Percentiles rank a stretch among this genome's conserved stretches.
Conservation (phyloP, 768 basidiomycete species). For the Hypholoma sublateritium region DNA sequence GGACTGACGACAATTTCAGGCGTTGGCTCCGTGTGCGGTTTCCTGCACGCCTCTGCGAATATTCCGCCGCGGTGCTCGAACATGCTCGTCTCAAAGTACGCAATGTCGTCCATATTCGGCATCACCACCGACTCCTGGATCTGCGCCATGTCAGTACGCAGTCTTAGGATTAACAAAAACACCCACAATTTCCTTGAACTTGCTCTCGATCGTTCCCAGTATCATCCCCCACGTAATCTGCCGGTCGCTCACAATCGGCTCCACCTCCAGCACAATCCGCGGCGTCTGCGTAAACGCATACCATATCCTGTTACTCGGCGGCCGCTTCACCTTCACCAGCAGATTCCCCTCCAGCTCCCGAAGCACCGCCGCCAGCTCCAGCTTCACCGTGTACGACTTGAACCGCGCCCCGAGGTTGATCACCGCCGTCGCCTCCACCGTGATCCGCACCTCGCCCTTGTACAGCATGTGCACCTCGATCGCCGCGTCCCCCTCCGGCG, state of each 20-base stretch:
- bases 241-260: conserved; percentile 91
- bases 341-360: conserved; percentile 92
- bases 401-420: conserved; percentile 82
- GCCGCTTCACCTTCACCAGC: conserved; percentile 86
- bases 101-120: conserved; percentile 98
- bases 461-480: conserved; percentile 84
- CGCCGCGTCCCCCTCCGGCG: conserved; percentile 89
- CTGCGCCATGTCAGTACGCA: conserved; percentile 37
- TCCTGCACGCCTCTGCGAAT: conserved; percentile 68
- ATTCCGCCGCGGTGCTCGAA: conserved; percentile 83
- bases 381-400: conserved; percentile 87
- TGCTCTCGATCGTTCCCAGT: conserved; percentile 83
- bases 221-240: conserved; percentile 96
- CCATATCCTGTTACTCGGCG: conserved; percentile 95
- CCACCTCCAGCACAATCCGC: conserved; percentile 83
- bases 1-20: conserved; percentile 1
- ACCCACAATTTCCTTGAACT: conserved; percentile 83
- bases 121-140: conserved; percentile 92
- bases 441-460: conserved; percentile 88
- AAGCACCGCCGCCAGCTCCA: conserved; percentile 85
- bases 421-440: conserved; percentile 85
- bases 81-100: conserved; percentile 82
- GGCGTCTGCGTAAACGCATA: conserved; percentile 92
- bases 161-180: conserved; percentile 4
- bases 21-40: conserved; percentile 17